These are phyloP conservation scores for Yamadazyma tumulicola DNA, from an alignment of 805 yeast species.

Conservation along the genomic window DNA sequence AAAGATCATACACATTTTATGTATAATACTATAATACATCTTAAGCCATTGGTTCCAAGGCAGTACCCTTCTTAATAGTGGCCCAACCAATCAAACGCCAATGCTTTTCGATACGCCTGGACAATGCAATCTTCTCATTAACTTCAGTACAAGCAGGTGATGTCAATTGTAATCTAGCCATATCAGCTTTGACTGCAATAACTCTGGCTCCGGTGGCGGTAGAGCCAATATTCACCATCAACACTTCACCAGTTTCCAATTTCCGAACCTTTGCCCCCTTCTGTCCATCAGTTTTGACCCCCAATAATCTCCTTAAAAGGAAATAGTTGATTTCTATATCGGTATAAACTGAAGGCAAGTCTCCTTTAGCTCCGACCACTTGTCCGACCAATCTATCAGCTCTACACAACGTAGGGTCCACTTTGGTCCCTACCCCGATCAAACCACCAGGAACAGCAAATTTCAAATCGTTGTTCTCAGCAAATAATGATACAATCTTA, in stretches of 20 bases:
- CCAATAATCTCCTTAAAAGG: constrained; percentile 91
- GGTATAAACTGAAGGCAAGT: constrained; percentile 92
- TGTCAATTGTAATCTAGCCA: constrained; percentile 96
- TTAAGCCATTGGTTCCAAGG: constrained; percentile 69
- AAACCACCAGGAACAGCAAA: constrained; percentile 99
- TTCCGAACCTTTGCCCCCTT: constrained; percentile 92
- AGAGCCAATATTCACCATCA: constrained; percentile 99
- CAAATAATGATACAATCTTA: constrained; percentile 88
- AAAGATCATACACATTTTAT: neutral
- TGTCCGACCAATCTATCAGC: constrained; percentile 99
- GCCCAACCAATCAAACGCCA: constrained; percentile 99
- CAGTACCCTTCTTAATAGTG: constrained; percentile 90
- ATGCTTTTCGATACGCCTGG: constrained; percentile 99
- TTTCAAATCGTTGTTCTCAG: constrained; percentile 96
- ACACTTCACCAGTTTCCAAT: constrained; percentile 88
- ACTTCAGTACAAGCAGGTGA: constrained; percentile 99
- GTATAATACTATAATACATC: constrained; percentile 13
- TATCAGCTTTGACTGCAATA: constrained; percentile 95
- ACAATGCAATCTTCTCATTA: constrained; percentile 96
- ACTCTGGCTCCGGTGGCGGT: constrained; percentile 99
- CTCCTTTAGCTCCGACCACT: constrained; percentile 96
- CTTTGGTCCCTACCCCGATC: constrained; percentile 98
- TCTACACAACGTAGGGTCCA: constrained; percentile 98
- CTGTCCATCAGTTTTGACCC: constrained; percentile 97
- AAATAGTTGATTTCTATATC: constrained; percentile 97